Evolutionary conservation across 768 basidiomycete genomes (phyloP).

Genomic region (Russula vinacea): DNA sequence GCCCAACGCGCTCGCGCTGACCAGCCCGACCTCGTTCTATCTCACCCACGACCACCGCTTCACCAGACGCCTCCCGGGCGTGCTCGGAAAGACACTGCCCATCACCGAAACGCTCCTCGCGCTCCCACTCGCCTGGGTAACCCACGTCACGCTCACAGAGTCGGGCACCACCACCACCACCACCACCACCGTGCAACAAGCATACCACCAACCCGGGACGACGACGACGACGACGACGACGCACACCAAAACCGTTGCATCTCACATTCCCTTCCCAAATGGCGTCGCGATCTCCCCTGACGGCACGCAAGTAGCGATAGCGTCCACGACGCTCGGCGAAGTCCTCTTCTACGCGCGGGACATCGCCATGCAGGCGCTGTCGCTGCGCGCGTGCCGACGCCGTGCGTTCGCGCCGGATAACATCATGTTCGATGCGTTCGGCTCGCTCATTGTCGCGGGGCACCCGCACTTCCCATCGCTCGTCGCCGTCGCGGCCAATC

Average conservation of each 20-base stretch:
- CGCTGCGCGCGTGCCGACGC: slow-evolving; percentile 44
- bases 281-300: slow-evolving; percentile 59
- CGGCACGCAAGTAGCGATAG: slow-evolving; percentile 51
- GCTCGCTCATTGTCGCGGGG: slow-evolving; percentile 55
- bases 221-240: slow-evolving; percentile 41
- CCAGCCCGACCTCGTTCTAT: slow-evolving; percentile 65
- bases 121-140: slow-evolving; percentile 58
- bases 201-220: not conserved
- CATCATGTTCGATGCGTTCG: slow-evolving; percentile 48
- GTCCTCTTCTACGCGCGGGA: slow-evolving; percentile 55
- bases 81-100: slow-evolving; percentile 50
- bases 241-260: slow-evolving; percentile 33
- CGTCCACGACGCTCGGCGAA: slow-evolving; percentile 48
- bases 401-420: slow-evolving; percentile 68
- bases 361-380: slow-evolving; percentile 44
- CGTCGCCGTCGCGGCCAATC: slow-evolving; percentile 44
- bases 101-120: slow-evolving; percentile 53
- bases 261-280: slow-evolving; percentile 63
- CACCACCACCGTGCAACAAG: not conserved
- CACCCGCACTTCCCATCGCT: slow-evolving; percentile 63
- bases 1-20: slow-evolving; percentile 64
- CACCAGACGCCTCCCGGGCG: slow-evolving; percentile 55
- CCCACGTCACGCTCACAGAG: slow-evolving; percentile 45
- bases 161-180: not conserved
- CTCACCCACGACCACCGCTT: slow-evolving; percentile 70